Conservation (phyloP, 2,329 filamentous ascomycete species). For the Xylaria sp. region DNA sequence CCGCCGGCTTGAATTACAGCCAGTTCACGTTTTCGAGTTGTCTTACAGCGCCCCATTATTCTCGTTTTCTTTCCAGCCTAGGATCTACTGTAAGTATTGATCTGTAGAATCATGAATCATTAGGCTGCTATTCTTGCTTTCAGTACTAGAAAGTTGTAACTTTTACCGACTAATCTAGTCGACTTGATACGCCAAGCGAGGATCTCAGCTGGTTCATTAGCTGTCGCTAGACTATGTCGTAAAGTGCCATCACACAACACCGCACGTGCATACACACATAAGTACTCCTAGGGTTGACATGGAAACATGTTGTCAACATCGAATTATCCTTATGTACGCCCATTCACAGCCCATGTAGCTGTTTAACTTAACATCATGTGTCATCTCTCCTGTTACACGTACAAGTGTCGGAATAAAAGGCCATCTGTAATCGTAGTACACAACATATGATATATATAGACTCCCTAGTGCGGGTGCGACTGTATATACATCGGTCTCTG, state of each 20-base stretch:
- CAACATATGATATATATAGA: conserved; percentile 7
- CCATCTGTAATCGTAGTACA: conserved; percentile 2
- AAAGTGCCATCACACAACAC: background rate
- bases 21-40: too few relatives aligned
- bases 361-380: background rate
- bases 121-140: background rate
- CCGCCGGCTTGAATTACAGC: too few relatives aligned
- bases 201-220: background rate
- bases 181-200: background rate
- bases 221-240: background rate
- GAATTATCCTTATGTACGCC: background rate
- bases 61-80: too few relatives aligned
- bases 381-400: background rate
- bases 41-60: too few relatives aligned
- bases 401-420: background rate
- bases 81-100: too few relatives aligned
- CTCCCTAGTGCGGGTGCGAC: background rate
- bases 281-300: background rate
- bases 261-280: background rate
- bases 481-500: conserved; percentile 22
- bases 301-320: background rate
- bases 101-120: too few relatives aligned
- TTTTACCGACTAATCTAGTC: background rate
- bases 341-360: background rate
- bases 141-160: background rate